Percentiles rank a stretch among this genome's conserved stretches.
phyloP scores from a whole-genome alignment of 352 stramenopile species.

The Globisporangium polare region DNA sequence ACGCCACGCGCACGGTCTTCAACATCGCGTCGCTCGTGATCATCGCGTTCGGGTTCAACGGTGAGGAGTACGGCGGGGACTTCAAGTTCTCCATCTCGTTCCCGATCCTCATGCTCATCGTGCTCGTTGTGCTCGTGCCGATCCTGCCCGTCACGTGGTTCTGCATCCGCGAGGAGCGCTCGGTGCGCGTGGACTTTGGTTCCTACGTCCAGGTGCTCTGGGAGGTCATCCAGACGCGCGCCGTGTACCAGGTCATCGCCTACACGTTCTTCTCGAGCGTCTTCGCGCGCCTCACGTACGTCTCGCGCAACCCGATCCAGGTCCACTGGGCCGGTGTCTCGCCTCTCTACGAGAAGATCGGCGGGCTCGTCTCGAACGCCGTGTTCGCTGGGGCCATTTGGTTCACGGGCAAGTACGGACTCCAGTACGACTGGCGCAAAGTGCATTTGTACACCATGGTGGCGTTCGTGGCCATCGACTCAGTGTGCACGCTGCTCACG shows the following conservation, averaged over 20 bases:
- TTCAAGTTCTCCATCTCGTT: slow-evolving; percentile 32
- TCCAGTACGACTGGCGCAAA: slow-evolving; percentile 54
- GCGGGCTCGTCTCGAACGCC: slow-evolving; percentile 24
- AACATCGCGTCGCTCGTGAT: slow-evolving; percentile 17
- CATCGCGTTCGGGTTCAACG: slow-evolving; percentile 28
- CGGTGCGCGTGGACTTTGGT: slow-evolving; percentile 10
- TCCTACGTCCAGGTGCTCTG: slow-evolving; percentile 14
- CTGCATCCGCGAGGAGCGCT: slow-evolving; percentile 21
- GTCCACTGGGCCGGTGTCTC: slow-evolving; percentile 39
- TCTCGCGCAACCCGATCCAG: slow-evolving; percentile 32
- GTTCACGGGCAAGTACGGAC: slow-evolving; percentile 46
- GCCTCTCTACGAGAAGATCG: slow-evolving; percentile 36
- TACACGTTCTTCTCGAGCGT: slow-evolving; percentile 25
- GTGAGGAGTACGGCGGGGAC: slow-evolving; percentile 30
- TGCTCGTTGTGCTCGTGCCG: slow-evolving; percentile 13
- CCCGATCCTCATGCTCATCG: slow-evolving; percentile 24
- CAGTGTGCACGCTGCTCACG: slow-evolving; percentile 31
- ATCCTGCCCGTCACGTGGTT: slow-evolving; percentile 25
- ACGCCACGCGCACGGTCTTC: slow-evolving; percentile 20
- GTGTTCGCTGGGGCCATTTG: slow-evolving; percentile 32
- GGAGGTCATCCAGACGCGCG: slow-evolving; percentile 19
- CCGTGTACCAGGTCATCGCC: slow-evolving; percentile 27
- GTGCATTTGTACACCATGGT: slow-evolving; percentile 31
- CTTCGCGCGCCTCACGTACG: slow-evolving; percentile 13
- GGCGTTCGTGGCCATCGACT: slow-evolving; percentile 32